A percentile compares a stretch with the other conserved stretches of the same genome.
Evolutionary conservation across 2,329 filamentous ascomycete genomes (phyloP).

Genomic region (Fusarium irregulare): DNA sequence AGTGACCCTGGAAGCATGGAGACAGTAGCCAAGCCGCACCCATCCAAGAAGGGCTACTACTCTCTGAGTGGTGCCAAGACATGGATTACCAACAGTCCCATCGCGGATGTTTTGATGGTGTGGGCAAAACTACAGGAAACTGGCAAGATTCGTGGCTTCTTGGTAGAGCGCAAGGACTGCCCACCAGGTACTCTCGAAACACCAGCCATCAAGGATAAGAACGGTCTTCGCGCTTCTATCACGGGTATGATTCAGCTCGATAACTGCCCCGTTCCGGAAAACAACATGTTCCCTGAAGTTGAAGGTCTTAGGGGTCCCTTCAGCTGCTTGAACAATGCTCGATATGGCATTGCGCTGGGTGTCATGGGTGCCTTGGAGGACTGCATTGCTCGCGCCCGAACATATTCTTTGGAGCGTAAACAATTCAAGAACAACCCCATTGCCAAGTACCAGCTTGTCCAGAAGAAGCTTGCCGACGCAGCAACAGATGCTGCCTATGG

Average conservation of each 20-base stretch:
- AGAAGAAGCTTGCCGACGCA: slow-evolving; percentile 97
- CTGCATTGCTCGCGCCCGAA: slow-evolving; percentile 81
- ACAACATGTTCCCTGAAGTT: slow-evolving; percentile 93
- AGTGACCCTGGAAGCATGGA: slow-evolving; percentile 94
- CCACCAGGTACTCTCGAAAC: slow-evolving; percentile 91
- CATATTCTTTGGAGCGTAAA: slow-evolving; percentile 90
- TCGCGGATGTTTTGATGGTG: slow-evolving; percentile 84
- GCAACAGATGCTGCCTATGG: slow-evolving; percentile 91
- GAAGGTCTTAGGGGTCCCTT: slow-evolving; percentile 92
- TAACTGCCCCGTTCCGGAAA: slow-evolving; percentile 85
- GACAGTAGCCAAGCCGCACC: slow-evolving; percentile 84
- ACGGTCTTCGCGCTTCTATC: slow-evolving; percentile 88
- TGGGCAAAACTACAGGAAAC: slow-evolving; percentile 95
- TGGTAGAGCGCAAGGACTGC: slow-evolving; percentile 86
- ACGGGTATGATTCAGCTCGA: slow-evolving; percentile 99
- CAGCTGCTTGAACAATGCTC: slow-evolving; percentile 91
- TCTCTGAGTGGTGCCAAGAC: slow-evolving; percentile 86
- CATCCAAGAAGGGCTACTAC: slow-evolving; percentile 84
- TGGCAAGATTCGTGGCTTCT: slow-evolving; percentile 93
- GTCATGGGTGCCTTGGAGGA: slow-evolving; percentile 95
- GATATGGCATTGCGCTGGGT: slow-evolving; percentile 93
- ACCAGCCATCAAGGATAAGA: slow-evolving; percentile 94
- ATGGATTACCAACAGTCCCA: slow-evolving; percentile 96
- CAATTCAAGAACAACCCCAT: slow-evolving; percentile 97
- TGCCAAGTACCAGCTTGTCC: slow-evolving; percentile 94